Evolutionary conservation across 2,329 filamentous ascomycete species (phyloP).

Genomic region (Scedosporium boydii): DNA sequence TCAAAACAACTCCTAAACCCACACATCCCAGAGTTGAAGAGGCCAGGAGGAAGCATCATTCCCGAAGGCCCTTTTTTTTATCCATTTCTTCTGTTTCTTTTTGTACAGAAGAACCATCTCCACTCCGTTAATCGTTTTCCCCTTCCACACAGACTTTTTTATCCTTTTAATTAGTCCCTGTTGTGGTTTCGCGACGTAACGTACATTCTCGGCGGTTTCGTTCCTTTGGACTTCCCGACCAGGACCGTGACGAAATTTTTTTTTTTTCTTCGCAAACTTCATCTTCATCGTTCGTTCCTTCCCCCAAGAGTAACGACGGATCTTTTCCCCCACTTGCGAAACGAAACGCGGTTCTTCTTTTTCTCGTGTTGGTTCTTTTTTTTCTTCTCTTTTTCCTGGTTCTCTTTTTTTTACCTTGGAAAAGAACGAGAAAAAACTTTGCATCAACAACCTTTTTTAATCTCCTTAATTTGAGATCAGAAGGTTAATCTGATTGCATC

Average conservation of each 20-base stretch:
- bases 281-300: constrained; percentile 5
- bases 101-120: constrained; percentile 14
- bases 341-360: not conserved
- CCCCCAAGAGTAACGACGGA: constrained; percentile 3
- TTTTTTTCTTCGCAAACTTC: constrained; percentile 2
- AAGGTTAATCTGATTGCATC: not conserved
- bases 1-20: constrained; percentile 7
- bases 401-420: not conserved
- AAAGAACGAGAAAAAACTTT: not conserved
- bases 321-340: constrained; percentile 1
- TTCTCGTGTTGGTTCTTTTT: not conserved
- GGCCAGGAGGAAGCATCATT: constrained; percentile 8
- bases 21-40: constrained; percentile 10
- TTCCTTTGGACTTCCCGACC: constrained; percentile 7
- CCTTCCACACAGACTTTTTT: constrained; percentile 3
- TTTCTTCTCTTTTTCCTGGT: constrained; percentile 1
- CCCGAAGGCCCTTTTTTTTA: constrained; percentile 10
- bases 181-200: constrained; percentile 4
- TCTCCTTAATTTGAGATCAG: not conserved
- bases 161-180: constrained; percentile 2
- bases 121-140: constrained; percentile 11
- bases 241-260: constrained; percentile 6
- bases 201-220: constrained; percentile 1
- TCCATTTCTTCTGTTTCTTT: constrained; percentile 14
- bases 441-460: not conserved